Evolutionary conservation across 2,329 filamentous ascomycete species (phyloP).

Genomic region (Fusarium albosuccineum): DNA sequence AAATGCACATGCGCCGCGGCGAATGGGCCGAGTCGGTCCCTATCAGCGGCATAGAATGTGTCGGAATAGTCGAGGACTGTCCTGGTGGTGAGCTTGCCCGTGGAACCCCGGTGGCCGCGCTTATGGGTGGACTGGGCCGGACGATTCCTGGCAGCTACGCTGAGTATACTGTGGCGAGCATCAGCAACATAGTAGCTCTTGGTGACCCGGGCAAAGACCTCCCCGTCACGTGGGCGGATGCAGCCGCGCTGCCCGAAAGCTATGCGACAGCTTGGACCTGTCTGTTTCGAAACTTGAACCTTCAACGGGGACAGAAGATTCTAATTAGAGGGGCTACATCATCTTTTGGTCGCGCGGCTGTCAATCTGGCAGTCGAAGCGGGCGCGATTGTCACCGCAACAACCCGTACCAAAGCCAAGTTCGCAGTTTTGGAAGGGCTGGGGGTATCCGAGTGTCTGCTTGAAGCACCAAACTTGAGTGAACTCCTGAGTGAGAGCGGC

Average conservation of each 20-base stretch:
- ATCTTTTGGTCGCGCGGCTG: neutral
- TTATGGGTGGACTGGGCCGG: constrained; percentile 27
- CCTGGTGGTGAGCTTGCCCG: constrained; percentile 9
- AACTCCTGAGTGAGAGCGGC: neutral
- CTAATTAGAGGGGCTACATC: constrained; percentile 3
- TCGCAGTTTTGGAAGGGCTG: neutral
- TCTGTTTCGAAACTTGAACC: constrained; percentile 18
- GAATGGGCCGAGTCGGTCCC: constrained; percentile 29
- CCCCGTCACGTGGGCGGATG: constrained; percentile 19
- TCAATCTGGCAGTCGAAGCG: neutral
- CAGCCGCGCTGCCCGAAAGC: constrained; percentile 19
- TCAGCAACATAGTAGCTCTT: constrained; percentile 12
- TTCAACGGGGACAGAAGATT: constrained; percentile 1
- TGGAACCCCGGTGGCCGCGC: constrained; percentile 10
- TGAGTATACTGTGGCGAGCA: constrained; percentile 9
- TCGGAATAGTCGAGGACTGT: constrained; percentile 4
- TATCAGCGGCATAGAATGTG: constrained; percentile 27
- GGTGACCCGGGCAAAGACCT: neutral
- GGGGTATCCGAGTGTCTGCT: neutral
- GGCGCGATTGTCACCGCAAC: neutral
- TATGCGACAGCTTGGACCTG: constrained; percentile 27
- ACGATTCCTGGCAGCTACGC: constrained; percentile 24
- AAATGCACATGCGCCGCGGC: constrained; percentile 31
- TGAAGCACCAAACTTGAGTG: constrained; percentile 2
- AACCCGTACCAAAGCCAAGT: neutral